phyloP scores from a whole-genome alignment of 257 asterid species.

The Solanum peruvianum region DNA sequence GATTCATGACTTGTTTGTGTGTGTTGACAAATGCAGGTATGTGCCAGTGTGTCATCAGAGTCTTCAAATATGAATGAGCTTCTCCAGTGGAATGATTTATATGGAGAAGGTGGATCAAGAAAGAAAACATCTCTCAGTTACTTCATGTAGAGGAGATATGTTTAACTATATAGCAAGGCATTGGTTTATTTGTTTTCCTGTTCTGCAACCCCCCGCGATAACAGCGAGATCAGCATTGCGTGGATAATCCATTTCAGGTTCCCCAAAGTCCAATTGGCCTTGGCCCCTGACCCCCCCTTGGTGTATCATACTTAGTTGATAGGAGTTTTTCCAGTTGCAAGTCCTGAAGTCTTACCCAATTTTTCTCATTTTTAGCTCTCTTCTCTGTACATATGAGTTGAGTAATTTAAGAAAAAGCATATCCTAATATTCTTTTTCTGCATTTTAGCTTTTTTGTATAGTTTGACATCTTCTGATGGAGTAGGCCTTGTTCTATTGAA shows the following conservation, averaged over 20 bases:
- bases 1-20: not conserved
- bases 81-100: conserved; percentile 63
- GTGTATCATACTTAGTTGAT: conserved; percentile 16
- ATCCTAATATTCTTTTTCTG: not conserved
- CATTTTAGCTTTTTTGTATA: not conserved
- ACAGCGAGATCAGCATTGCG: conserved; percentile 1
- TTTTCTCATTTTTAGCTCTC: not conserved
- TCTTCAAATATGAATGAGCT: conserved; percentile 68
- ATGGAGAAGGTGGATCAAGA: conserved; percentile 85
- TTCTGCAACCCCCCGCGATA: not conserved
- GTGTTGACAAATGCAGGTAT: conserved; percentile 32
- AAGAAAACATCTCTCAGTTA: conserved; percentile 60
- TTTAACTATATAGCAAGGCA: not conserved
- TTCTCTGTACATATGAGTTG: conserved; percentile 14
- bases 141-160: conserved; percentile 34
- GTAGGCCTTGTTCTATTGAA: not conserved
- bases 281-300: not conserved
- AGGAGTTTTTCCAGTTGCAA: not conserved
- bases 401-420: not conserved
- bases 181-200: not conserved
- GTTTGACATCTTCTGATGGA: not conserved
- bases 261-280: conserved; percentile 12
- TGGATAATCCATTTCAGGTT: conserved; percentile 21
- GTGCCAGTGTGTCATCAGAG: conserved; percentile 67
- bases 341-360: not conserved